Evolutionary conservation across 179 eudicot species (phyloP).

Genomic region (Corrigiola litoralis): DNA sequence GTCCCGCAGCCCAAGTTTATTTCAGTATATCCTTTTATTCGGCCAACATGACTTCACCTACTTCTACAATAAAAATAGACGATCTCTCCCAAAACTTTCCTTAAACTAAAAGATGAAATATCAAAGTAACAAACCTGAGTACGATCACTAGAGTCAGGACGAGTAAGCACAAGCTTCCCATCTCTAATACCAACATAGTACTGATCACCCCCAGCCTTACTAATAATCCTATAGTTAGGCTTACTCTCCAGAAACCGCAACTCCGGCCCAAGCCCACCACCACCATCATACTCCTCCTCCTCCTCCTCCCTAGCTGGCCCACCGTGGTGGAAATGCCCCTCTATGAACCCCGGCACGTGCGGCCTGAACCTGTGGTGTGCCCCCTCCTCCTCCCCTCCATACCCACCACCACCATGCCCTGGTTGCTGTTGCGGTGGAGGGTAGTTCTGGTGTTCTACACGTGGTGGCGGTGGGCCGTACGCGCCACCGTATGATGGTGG

Average conservation of each 20-base stretch:
- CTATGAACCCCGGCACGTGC: conserved; percentile 36
- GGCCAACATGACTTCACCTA: no score
- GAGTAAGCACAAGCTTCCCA: conserved; percentile 56
- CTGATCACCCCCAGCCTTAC: conserved; percentile 43
- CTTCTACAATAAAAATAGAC: no score
- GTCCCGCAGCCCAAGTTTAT: no score
- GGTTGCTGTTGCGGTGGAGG: background rate
- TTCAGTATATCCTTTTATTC: no score
- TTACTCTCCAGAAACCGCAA: conserved; percentile 26
- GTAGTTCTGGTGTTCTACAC: conserved; percentile 8
- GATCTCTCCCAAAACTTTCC: background rate
- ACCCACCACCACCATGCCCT: conserved; percentile 1
- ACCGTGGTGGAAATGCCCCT: conserved; percentile 28
- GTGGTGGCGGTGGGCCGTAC: background rate
- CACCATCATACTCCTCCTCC: background rate
- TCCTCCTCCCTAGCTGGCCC: background rate
- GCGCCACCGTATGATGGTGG: background rate
- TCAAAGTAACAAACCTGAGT: conserved; percentile 31
- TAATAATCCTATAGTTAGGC: conserved; percentile 49
- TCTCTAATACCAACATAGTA: conserved; percentile 59
- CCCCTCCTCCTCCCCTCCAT: background rate
- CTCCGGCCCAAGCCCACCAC: background rate
- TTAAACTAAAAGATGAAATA: background rate
- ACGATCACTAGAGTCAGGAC: conserved; percentile 55
- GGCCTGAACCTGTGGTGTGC: conserved; percentile 31